phyloP scores from a whole-genome alignment of 2,329 filamentous ascomycete species.

The Aulographum hederae region DNA sequence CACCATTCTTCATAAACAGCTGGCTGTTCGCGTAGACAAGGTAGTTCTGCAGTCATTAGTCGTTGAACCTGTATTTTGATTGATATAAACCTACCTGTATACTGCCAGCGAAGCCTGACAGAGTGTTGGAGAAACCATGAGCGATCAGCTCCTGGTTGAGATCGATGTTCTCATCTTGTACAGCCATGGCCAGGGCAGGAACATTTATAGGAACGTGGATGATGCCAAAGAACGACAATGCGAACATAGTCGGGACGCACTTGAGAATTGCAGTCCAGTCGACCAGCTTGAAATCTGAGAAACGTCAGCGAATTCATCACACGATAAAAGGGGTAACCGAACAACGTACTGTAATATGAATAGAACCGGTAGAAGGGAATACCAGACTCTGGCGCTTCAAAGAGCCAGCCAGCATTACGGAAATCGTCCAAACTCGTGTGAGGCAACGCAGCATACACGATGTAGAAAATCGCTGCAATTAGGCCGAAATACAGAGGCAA shows the following conservation, averaged over 20 bases:
- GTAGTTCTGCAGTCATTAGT: constrained; percentile 49
- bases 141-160: constrained; percentile 82
- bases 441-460: constrained; percentile 53
- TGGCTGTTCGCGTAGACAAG: constrained; percentile 94
- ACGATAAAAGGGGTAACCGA: neutral
- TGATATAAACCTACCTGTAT: constrained; percentile 38
- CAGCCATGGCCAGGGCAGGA: constrained; percentile 75
- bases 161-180: constrained; percentile 80
- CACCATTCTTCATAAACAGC: constrained; percentile 89
- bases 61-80: neutral
- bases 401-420: constrained; percentile 71
- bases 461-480: constrained; percentile 62
- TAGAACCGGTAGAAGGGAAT: constrained; percentile 98
- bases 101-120: constrained; percentile 74
- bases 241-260: constrained; percentile 86
- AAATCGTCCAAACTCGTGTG: constrained; percentile 47
- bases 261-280: constrained; percentile 70
- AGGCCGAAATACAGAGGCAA: constrained; percentile 71
- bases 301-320: constrained; percentile 6
- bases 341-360: constrained; percentile 60
- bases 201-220: constrained; percentile 97
- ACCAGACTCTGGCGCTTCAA: constrained; percentile 62
- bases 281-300: constrained; percentile 57
- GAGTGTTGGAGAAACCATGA: constrained; percentile 80
- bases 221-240: constrained; percentile 91